Base-by-base conservation (phyloP, 305 asterid species). In the Solanum hybrid region DNA sequence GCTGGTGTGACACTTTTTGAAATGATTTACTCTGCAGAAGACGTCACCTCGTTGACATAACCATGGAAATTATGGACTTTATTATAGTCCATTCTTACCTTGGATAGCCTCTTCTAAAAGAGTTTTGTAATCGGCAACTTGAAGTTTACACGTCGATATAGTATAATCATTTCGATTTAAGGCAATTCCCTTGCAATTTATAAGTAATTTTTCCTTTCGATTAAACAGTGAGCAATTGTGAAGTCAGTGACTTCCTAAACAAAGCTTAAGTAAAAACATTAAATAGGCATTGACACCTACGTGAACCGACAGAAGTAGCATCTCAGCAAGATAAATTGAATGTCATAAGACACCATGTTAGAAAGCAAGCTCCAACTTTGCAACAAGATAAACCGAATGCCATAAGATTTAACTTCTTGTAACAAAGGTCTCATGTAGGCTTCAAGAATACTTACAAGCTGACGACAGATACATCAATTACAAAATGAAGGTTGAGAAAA, bases 381-480 rank as follows among this genome's bases (percentile, higher is more conserved):
- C 15, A 26, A 81, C 37, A 42, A 42, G 36, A 40, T 80, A 81
- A 42, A 42, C 35, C 37, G 26, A 31, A 34, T 69, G 73, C 56
- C 73, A 84, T 72, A 64, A 60, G 87, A 94, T 89, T 88, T 66
- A 91, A 92, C 86, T 91, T 90, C 87, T 89, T 82, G 85, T 86
- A 81, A 91, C 88, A 92, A 91, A 91, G 86, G 77, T 78, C n/a
- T 34, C 9, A 19, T n/a, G 60, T 78, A 86, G 93, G 92, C 88
- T 89, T 91, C 89, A 88, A 79, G 88, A 86, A 91, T 92, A 94
- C 95, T 92, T 94, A 92, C 98, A 95, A 90, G 91, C 92, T 91
- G 91, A 27, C 29, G 29, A 27, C 29, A 27, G 90, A 51, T 80
- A 89, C 89, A 93, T 92, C 82, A 87, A 89, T 86, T 90, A 87